Evolutionary conservation across 768 basidiomycete species (phyloP).

Genomic region (Lactarius sanguifluus): DNA sequence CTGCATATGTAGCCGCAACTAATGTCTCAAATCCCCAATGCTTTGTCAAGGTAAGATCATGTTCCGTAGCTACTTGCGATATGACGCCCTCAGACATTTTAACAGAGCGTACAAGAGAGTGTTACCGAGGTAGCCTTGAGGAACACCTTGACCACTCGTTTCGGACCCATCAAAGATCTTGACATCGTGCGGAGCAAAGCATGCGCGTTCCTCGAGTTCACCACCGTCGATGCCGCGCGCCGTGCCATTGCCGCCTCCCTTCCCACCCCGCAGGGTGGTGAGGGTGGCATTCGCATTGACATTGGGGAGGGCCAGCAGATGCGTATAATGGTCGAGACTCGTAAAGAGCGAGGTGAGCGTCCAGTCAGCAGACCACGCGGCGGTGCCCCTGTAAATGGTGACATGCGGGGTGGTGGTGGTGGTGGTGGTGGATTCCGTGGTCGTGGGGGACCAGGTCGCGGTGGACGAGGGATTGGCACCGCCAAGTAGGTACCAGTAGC

Average conservation of each 20-base stretch:
- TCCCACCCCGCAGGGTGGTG: conserved; percentile 68
- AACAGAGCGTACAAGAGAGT: conserved; percentile 69
- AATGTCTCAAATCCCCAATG: conserved; percentile 71
- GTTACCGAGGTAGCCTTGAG: conserved; percentile 54
- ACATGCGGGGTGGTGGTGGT: conserved; percentile 49
- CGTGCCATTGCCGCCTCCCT: conserved; percentile 80
- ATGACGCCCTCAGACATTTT: conserved; percentile 14
- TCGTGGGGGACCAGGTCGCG: conserved; percentile 44
- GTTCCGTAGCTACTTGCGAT: neutral
- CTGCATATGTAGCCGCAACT: conserved; percentile 55
- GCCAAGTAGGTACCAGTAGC: conserved; percentile 21
- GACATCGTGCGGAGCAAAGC: conserved; percentile 87
- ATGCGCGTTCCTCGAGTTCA: conserved; percentile 94
- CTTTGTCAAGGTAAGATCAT: conserved; percentile 78
- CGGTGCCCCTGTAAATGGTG: conserved; percentile 53
- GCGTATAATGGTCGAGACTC: conserved; percentile 78
- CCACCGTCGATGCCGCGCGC: conserved; percentile 71
- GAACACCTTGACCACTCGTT: conserved; percentile 54
- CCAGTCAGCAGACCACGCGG: conserved; percentile 61
- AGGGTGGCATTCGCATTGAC: conserved; percentile 83
- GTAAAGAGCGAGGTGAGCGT: conserved; percentile 89
- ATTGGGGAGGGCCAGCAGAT: conserved; percentile 53
- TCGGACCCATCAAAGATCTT: conserved; percentile 82
- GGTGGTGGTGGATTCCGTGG: conserved; percentile 45
- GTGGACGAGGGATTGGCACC: conserved; percentile 42